Conservation (phyloP, 2,329 filamentous ascomycete genomes). For the Neofusicoccum laricinum region DNA sequence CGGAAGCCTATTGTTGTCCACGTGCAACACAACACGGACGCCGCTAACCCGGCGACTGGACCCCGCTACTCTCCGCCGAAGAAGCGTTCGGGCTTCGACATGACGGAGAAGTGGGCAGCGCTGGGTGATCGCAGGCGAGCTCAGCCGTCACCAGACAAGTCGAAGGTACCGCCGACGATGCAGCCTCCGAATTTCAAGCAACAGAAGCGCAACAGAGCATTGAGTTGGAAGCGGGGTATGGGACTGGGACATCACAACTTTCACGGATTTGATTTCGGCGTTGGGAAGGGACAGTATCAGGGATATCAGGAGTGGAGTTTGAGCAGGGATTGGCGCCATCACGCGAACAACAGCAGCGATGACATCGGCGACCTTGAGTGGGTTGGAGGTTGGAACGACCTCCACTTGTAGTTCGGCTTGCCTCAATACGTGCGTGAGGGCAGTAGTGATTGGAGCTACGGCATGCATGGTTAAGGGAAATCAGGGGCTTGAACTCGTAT, state of each 20-base stretch:
- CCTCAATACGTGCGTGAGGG: slow-evolving; percentile 6
- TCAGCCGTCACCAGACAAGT: slow-evolving; percentile 48
- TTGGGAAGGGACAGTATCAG: slow-evolving; percentile 21
- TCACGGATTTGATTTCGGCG: slow-evolving; percentile 11
- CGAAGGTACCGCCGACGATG: slow-evolving; percentile 31
- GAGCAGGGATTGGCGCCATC: slow-evolving; percentile 50
- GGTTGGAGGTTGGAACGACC: slow-evolving; percentile 86
- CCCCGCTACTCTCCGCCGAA: slow-evolving; percentile 62
- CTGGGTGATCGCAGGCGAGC: slow-evolving; percentile 79
- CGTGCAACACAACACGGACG: slow-evolving; percentile 21
- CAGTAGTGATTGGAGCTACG: slow-evolving; percentile 10
- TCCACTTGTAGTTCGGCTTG: slow-evolving; percentile 53
- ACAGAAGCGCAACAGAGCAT: slow-evolving; percentile 38
- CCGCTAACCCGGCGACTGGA: neutral
- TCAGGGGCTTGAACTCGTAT: slow-evolving; percentile 16
- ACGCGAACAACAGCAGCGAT: slow-evolving; percentile 47
- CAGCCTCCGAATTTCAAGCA: slow-evolving; percentile 30
- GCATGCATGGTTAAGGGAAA: slow-evolving; percentile 11
- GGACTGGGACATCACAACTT: slow-evolving; percentile 16
- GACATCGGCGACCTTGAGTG: slow-evolving; percentile 84
- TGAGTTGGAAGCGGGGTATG: slow-evolving; percentile 32
- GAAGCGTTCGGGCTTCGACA: slow-evolving; percentile 50
- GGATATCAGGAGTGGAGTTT: slow-evolving; percentile 39
- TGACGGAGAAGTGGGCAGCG: slow-evolving; percentile 82
- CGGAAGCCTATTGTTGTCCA: slow-evolving; percentile 23